Evolutionary conservation across 768 basidiomycete species (phyloP).

Genomic region (Daedaleopsis nitida): DNA sequence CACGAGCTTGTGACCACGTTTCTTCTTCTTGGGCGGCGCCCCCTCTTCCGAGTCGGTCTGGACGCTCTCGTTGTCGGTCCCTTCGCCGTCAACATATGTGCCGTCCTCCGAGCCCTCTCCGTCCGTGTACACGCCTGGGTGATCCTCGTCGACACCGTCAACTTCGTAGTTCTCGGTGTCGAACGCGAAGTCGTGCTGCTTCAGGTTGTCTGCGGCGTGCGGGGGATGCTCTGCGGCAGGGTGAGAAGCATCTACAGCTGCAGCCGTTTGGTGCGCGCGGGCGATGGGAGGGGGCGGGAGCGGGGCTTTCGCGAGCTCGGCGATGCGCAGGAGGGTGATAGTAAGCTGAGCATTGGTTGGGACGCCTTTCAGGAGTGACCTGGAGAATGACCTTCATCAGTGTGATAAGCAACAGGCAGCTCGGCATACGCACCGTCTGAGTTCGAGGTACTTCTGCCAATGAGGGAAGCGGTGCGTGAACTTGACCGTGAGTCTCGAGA

Average conservation of each 20-base stretch:
- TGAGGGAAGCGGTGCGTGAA: conserved; percentile 36
- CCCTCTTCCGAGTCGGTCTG: conserved; percentile 7
- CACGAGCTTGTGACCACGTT: conserved; percentile 21
- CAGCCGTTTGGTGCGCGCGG: conserved; percentile 12
- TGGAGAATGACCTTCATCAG: conserved; percentile 10
- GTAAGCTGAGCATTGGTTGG: conserved; percentile 49
- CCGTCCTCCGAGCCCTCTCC: conserved; percentile 30
- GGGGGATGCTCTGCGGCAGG: conserved; percentile 13
- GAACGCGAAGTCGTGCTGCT: conserved; percentile 21
- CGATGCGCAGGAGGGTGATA: conserved; percentile 42
- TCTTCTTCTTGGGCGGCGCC: neutral
- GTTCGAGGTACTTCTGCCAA: conserved; percentile 39
- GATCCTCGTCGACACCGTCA: conserved; percentile 35
- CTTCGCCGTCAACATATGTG: conserved; percentile 39
- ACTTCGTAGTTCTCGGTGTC: conserved; percentile 40
- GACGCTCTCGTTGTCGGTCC: conserved; percentile 26
- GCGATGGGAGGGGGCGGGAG: conserved; percentile 39
- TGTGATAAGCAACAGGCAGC: neutral
- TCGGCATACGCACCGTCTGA: conserved; percentile 35
- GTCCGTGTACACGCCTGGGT: conserved; percentile 52
- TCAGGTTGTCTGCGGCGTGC: conserved; percentile 16
- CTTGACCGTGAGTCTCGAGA: conserved; percentile 29
- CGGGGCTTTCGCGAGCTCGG: conserved; percentile 39
- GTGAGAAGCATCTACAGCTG: conserved; percentile 2
- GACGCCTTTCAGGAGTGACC: conserved; percentile 40